Evolutionary conservation across 495 filamentous ascomycete genomes (phyloP).

Genomic region (Cenococcum geophilum): DNA sequence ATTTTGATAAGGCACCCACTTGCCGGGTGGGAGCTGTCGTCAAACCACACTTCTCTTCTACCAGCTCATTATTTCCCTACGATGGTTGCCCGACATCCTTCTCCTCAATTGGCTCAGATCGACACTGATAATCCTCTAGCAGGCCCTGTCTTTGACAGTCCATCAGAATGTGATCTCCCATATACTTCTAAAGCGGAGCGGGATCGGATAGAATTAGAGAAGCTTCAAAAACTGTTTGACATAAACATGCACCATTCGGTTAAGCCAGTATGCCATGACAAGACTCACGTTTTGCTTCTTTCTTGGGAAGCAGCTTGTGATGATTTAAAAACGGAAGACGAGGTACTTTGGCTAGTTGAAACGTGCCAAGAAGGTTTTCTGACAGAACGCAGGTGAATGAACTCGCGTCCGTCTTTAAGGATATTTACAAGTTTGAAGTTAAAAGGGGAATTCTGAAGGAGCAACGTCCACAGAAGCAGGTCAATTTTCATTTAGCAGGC

Average conservation of each 20-base stretch:
- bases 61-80: background rate
- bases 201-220: constrained; percentile 2
- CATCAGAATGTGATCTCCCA: background rate
- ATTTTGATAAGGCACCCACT: background rate
- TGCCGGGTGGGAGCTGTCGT: background rate
- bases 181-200: background rate
- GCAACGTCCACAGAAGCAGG: constrained; percentile 15
- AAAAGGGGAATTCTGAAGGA: background rate
- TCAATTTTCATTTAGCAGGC: constrained; percentile 4
- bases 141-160: background rate
- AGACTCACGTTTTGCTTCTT: constrained; percentile 20
- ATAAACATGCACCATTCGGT: constrained; percentile 8
- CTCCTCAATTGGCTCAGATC: background rate
- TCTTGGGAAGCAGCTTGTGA: constrained; percentile 23
- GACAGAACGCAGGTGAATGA: constrained; percentile 8
- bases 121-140: background rate
- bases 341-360: constrained; percentile 9
- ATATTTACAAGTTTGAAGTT: constrained; percentile 17
- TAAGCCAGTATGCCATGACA: constrained; percentile 16
- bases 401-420: constrained; percentile 13
- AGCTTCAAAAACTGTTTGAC: constrained; percentile 5
- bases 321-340: constrained; percentile 13
- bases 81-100: background rate
- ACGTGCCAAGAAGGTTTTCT: background rate
- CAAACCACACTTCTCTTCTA: background rate